Conservation (phyloP, 2,329 filamentous ascomycete genomes). For the Zalaria obscura region DNA sequence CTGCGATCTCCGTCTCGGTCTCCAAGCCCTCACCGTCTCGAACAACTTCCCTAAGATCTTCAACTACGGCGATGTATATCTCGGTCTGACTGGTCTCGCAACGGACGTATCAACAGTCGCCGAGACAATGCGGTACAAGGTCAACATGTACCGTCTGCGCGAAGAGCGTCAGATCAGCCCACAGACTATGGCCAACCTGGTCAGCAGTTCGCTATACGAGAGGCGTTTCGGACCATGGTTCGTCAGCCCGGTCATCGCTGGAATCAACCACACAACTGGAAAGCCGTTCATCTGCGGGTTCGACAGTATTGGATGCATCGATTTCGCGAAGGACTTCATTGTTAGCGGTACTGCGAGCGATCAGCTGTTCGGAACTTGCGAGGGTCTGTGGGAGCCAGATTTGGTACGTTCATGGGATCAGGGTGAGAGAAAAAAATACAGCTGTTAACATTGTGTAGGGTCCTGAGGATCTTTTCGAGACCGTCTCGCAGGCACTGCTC, state of each 20-base stretch:
- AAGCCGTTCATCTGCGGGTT: constrained; percentile 98
- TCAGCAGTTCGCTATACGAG: constrained; percentile 85
- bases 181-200: constrained; percentile 90
- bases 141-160: constrained; percentile 98
- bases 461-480: constrained; percentile 94
- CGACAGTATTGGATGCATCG: constrained; percentile 97
- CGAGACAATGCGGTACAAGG: constrained; percentile 98
- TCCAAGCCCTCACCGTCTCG: constrained; percentile 91
- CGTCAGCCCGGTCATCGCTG: constrained; percentile 85
- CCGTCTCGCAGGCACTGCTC: constrained; percentile 86
- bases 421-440: no score
- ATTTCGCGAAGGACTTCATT: constrained; percentile 99
- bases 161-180: constrained; percentile 96
- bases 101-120: constrained; percentile 91
- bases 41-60: constrained; percentile 99
- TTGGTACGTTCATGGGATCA: constrained; percentile 46
- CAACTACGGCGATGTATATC: constrained; percentile 88
- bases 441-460: constrained; percentile 34
- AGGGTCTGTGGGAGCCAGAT: constrained; percentile 95
- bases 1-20: constrained; percentile 92
- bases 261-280: constrained; percentile 84
- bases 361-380: constrained; percentile 97
- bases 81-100: constrained; percentile 88
- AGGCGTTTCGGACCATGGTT: constrained; percentile 93
- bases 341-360: constrained; percentile 92